Conservation (phyloP, 139 green algal species). For the Chlorella sp. region DNA sequence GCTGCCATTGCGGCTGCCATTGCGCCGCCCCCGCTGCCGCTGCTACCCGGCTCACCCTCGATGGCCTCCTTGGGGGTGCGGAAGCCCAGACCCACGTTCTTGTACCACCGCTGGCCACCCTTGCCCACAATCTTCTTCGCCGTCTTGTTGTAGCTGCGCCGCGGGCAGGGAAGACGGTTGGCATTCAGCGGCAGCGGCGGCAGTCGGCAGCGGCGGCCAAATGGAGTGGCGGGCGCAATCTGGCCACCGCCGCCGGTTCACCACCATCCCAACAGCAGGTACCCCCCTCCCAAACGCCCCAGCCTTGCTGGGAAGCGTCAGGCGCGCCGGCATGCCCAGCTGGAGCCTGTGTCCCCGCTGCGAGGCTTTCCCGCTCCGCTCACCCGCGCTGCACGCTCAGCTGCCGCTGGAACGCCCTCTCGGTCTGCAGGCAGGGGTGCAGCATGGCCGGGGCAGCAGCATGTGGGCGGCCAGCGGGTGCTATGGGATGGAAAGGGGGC, state of each 20-base stretch:
- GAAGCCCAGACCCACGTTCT: constrained; percentile 98
- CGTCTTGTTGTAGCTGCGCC: constrained; percentile 73
- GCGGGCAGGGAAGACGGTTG: neutral
- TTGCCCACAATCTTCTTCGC: constrained; percentile 88
- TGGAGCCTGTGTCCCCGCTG: neutral
- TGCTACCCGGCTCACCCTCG: constrained; percentile 79
- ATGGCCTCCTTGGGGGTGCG: constrained; percentile 98
- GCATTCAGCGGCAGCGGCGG: neutral
- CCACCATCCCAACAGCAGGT: neutral
- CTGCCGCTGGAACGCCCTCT: constrained; percentile 97
- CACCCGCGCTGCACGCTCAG: constrained; percentile 87
- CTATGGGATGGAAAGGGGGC: too few relatives aligned
- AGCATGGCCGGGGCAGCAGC: constrained; percentile 15
- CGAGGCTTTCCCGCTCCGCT: constrained; percentile 31
- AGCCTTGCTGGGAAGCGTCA: neutral
- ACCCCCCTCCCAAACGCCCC: neutral
- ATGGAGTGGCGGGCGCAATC: too few relatives aligned
- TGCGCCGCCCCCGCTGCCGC: too few relatives aligned
- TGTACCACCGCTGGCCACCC: constrained; percentile 89
- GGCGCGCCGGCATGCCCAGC: neutral
- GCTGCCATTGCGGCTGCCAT: neutral
- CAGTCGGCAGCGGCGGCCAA: neutral
- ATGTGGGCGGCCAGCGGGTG: neutral
- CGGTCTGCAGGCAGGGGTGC: constrained; percentile 68
- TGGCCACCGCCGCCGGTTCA: neutral